A percentile compares a stretch with the other conserved stretches of the same genome.
These are phyloP conservation scores for Pythium sukuiense DNA, from an alignment of 352 stramenopile genomes.

Conservation along the genomic window DNA sequence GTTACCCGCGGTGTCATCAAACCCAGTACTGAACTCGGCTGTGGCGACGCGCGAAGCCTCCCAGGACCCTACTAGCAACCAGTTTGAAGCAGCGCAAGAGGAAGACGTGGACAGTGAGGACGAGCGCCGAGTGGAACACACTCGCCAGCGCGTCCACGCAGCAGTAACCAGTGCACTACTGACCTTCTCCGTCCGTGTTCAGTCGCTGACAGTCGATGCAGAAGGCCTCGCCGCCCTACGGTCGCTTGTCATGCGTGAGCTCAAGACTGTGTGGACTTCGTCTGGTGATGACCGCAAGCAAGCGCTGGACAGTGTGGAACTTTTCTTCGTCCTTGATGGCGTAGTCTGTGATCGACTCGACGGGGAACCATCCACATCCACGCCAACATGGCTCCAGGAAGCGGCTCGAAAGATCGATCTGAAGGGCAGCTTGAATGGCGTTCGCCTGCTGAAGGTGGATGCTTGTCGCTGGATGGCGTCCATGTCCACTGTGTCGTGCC, in stretches of 20 bases:
- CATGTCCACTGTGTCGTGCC: neutral
- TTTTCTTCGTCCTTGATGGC: slow-evolving; percentile 8
- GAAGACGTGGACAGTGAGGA: slow-evolving; percentile 23
- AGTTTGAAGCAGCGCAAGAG: neutral
- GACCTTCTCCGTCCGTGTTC: slow-evolving; percentile 10
- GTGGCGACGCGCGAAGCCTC: neutral
- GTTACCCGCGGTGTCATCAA: no score
- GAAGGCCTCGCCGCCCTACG: neutral
- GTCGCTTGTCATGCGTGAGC: slow-evolving; percentile 5
- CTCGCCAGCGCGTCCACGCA: neutral
- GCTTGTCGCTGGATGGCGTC: slow-evolving; percentile 4
- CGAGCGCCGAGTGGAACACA: slow-evolving; percentile 15
- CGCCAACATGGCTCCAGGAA: slow-evolving; percentile 9
- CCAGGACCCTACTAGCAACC: neutral
- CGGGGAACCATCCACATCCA: neutral
- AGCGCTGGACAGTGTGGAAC: slow-evolving; percentile 3
- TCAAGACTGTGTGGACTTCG: slow-evolving; percentile 19
- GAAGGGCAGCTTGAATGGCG: neutral
- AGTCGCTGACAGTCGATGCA: neutral
- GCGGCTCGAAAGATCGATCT: neutral
- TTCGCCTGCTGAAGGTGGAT: slow-evolving; percentile 9
- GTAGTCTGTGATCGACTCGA: neutral
- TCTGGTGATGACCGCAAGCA: slow-evolving; percentile 19
- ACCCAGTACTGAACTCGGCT: no score
- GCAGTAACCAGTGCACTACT: slow-evolving; percentile 11